phyloP scores from a whole-genome alignment of 257 asterid species.

The Capsicum baccatum region DNA sequence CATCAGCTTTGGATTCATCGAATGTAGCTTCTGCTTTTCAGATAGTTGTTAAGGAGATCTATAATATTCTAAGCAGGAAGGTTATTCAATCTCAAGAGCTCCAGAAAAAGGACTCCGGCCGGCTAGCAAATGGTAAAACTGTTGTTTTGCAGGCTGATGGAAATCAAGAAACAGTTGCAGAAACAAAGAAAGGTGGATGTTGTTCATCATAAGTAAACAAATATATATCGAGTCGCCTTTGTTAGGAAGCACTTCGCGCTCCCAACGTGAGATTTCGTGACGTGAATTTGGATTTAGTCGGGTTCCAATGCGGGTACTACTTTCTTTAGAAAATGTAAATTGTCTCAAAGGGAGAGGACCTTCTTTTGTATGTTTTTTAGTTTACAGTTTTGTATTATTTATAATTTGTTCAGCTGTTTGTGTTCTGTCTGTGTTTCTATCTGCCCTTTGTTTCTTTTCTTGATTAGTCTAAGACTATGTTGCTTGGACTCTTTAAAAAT shows the following conservation, averaged over 20 bases:
- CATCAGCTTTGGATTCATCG: constrained; percentile 37
- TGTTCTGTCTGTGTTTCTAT: neutral
- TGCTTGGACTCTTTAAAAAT: no score
- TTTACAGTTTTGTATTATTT: constrained; percentile 22
- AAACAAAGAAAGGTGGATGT: constrained; percentile 33
- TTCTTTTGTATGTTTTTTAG: neutral
- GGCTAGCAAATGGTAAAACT: constrained; percentile 34
- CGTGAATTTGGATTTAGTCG: neutral
- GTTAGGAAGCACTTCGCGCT: neutral
- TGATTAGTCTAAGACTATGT: neutral
- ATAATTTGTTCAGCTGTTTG: neutral
- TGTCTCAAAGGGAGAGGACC: neutral
- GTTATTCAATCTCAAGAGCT: constrained; percentile 41
- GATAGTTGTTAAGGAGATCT: constrained; percentile 35
- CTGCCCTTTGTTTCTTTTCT: neutral
- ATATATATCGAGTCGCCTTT: neutral
- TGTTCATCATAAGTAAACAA: constrained; percentile 25
- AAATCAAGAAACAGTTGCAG: constrained; percentile 26
- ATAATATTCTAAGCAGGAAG: constrained; percentile 38
- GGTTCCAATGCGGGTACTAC: neutral
- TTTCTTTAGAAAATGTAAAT: constrained; percentile 8
- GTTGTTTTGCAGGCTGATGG: constrained; percentile 36
- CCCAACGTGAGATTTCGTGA: neutral
- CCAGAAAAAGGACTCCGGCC: constrained; percentile 30
- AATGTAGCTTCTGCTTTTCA: constrained; percentile 36